phyloP scores from a whole-genome alignment of 2,329 filamentous ascomycete species.

The Verticillium klebahnii region DNA sequence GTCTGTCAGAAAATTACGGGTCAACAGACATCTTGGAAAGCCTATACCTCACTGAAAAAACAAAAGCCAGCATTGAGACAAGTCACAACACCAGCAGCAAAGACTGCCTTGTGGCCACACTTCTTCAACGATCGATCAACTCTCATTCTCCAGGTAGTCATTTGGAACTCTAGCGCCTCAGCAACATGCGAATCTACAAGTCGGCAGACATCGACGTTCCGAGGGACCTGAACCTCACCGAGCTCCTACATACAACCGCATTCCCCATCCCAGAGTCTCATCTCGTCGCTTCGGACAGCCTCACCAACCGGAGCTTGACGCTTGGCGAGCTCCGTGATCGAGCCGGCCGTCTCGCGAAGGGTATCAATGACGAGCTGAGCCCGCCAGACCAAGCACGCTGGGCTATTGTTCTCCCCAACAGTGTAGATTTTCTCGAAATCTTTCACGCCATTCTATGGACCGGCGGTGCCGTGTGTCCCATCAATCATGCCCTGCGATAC shows the following conservation, averaged over 20 bases:
- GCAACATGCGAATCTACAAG: conserved; percentile 27
- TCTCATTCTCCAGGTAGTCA: no score
- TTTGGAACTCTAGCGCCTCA: neutral
- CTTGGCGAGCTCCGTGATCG: conserved; percentile 35
- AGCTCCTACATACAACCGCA: conserved; percentile 34
- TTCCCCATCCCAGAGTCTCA: conserved; percentile 33
- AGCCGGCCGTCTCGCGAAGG: conserved; percentile 34
- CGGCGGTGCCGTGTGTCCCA: conserved; percentile 31
- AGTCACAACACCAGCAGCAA: no score
- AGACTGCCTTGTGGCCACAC: no score
- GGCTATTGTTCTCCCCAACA: conserved; percentile 39
- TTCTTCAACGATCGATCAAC: no score
- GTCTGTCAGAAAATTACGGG: no score
- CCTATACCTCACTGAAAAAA: no score
- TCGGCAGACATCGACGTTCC: conserved; percentile 27
- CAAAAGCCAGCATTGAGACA: no score
- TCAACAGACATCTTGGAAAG: no score
- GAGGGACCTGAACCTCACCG: conserved; percentile 34
- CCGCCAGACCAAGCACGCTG: conserved; percentile 32
- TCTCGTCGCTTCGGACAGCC: conserved; percentile 34
- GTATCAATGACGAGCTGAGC: conserved; percentile 24
- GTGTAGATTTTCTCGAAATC: conserved; percentile 37
- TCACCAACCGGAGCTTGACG: conserved; percentile 39
- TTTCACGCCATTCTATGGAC: conserved; percentile 37
- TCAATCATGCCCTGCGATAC: conserved; percentile 33